Base-by-base conservation (phyloP, 805 yeast genomes). In the Ogataea corticis region DNA sequence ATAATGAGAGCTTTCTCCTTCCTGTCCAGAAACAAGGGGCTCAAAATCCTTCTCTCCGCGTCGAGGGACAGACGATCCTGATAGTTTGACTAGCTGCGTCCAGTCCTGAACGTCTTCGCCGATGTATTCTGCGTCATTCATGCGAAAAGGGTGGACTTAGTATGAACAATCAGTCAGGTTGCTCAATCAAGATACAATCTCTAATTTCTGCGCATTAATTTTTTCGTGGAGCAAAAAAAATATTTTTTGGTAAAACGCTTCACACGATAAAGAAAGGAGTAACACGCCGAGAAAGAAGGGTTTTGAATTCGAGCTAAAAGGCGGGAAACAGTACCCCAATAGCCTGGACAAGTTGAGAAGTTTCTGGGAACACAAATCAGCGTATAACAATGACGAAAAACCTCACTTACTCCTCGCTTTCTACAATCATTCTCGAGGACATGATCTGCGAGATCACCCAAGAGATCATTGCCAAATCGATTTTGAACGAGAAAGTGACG, bases 21-120 rank as follows among this genome's bases (percentile, higher is more conserved):
- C 28, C 10, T 42, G 42, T 10, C 44, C 49, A 2, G 49, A 46
- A 3, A 48, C 18, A 6, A 65, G 41, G 0, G 95, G 96, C 48
- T 82, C 96, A 53, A 81, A 86, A 53, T 87, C 96, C 61, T 91
- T 91, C 46, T 82, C 90, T 2, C 96, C 96, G 49, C 92, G 69
- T 52, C 81, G 85, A 2, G 91, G 91, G 1, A 83, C 33, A 49
- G 44, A 28, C 48, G 30, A 19, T 4, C 53, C 56, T 25, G 59
- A 46, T 11, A 67, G 36, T 40, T 57, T 58, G 4, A 65, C 57
- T 38, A 71, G 48, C 48, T 65, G 59, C 10, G 74, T 67, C 87
- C 87, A 82, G 50, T 81, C 84, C 49, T 75, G 81, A 4, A 66
- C 55, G 34, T 69, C 73, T 35, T 77, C 84, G 25, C 62, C 65